Conservation (phyloP, 768 basidiomycete species). For the Tephrocybe sp. region DNA sequence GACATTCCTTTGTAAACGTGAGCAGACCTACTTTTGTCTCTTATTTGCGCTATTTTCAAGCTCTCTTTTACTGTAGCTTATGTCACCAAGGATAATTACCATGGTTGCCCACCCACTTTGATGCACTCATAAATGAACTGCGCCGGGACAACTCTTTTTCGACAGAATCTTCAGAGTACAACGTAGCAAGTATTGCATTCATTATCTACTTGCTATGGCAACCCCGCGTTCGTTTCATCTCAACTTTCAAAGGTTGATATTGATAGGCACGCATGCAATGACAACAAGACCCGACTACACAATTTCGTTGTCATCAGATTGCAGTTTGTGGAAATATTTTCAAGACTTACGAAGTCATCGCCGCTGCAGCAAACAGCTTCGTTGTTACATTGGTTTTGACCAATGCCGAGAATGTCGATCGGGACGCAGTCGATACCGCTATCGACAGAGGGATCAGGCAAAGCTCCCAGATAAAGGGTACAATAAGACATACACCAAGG, state of each 20-base stretch:
- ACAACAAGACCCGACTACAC: constrained; percentile 32
- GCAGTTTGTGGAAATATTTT: neutral
- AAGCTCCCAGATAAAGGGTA: neutral
- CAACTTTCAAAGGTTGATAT: constrained; percentile 16
- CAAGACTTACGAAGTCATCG: constrained; percentile 27
- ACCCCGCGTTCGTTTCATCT: neutral
- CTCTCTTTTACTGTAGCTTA: no score
- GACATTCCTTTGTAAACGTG: no score
- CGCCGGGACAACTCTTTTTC: no score
- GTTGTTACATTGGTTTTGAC: constrained; percentile 24
- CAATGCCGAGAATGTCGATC: constrained; percentile 25
- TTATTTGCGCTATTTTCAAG: no score
- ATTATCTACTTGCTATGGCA: no score
- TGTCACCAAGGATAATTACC: no score
- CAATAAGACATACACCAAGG: constrained; percentile 22
- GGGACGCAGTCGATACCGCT: constrained; percentile 33
- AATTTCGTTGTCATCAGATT: constrained; percentile 1
- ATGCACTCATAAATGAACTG: no score
- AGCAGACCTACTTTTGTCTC: no score
- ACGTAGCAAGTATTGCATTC: no score
- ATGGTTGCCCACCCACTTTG: no score
- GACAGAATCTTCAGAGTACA: no score
- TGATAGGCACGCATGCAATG: constrained; percentile 40
- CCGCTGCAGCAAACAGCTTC: constrained; percentile 41
- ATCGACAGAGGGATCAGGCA: neutral